Conservation (phyloP, 495 filamentous ascomycete species). For the Aspergillus taichungensis region DNA sequence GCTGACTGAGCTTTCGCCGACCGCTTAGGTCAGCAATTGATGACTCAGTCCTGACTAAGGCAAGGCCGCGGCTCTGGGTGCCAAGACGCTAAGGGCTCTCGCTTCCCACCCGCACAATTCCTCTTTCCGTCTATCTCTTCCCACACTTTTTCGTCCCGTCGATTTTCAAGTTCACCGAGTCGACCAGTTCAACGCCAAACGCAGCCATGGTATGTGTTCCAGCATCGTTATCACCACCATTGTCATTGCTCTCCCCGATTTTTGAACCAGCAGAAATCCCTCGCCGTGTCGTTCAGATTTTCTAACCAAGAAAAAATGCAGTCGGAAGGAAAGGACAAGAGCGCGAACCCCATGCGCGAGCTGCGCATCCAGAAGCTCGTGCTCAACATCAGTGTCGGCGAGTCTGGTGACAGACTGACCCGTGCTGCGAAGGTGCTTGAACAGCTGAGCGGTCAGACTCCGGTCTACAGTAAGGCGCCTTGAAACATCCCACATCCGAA, state of each 20-base stretch:
- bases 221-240: conserved; percentile 5
- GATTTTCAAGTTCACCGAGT: conserved; percentile 29
- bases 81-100: conserved; percentile 33
- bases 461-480: conserved; percentile 79
- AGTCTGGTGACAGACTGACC: conserved; percentile 99
- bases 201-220: conserved; percentile 39
- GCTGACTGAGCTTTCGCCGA: too few relatives aligned
- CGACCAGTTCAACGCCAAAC: conserved; percentile 38
- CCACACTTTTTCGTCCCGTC: conserved; percentile 25
- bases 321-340: conserved; percentile 65
- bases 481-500: conserved; percentile 4
- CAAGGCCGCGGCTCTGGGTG: conserved; percentile 23
- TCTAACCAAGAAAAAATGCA: conserved; percentile 33
- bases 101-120: conserved; percentile 34
- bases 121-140: conserved; percentile 36
- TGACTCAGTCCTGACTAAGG: conserved; percentile 1
- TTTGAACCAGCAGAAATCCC: background rate
- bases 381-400: conserved; percentile 99
- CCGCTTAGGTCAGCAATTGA: too few relatives aligned
- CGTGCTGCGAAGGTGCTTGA: conserved; percentile 99
- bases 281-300: background rate
- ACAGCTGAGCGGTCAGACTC: conserved; percentile 98
- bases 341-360: conserved; percentile 96
- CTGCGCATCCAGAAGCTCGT: conserved; percentile 99
- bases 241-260: background rate